These are phyloP conservation scores for Dryadomyces sulphureus DNA, from an alignment of 2,329 filamentous ascomycete genomes.

Conservation along the genomic window DNA sequence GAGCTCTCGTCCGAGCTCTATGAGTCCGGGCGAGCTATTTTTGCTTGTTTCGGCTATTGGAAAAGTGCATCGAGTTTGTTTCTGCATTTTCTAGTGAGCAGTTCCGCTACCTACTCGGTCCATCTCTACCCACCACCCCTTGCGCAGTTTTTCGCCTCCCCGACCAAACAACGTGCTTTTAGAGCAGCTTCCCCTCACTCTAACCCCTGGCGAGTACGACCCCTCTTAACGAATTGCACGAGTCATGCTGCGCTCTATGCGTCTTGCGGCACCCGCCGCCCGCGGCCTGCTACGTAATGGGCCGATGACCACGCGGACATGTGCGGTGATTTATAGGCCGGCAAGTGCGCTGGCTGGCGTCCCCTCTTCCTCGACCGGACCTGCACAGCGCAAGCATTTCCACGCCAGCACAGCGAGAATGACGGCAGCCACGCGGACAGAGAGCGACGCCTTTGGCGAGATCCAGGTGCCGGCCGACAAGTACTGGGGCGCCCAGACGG, in stretches of 20 bases:
- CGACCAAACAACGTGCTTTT: background rate
- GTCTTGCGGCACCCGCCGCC: constrained; percentile 6
- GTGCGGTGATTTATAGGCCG: background rate
- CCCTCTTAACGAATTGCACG: background rate
- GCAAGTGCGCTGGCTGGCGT: background rate
- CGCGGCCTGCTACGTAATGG: constrained; percentile 7
- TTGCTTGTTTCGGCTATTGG: too few relatives aligned
- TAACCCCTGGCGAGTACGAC: background rate
- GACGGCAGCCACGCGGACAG: constrained; percentile 48
- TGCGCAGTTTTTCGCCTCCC: too few relatives aligned
- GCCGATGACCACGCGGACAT: background rate
- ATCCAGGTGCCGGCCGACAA: constrained; percentile 81
- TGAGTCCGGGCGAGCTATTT: too few relatives aligned
- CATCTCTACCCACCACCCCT: too few relatives aligned
- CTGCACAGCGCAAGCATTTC: background rate
- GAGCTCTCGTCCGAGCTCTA: too few relatives aligned
- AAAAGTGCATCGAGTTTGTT: too few relatives aligned
- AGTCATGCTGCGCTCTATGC: constrained; percentile 9
- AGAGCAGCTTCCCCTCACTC: background rate
- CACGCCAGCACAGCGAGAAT: constrained; percentile 15
- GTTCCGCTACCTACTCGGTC: too few relatives aligned
- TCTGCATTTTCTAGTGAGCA: too few relatives aligned
- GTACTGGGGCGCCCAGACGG: constrained; percentile 98
- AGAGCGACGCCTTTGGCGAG: constrained; percentile 96
- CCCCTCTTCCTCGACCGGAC: background rate